Percentiles rank a stretch among this genome's conserved stretches.
Evolutionary conservation across 257 asterid species (phyloP).

Genomic region (Salvia hispanica): DNA sequence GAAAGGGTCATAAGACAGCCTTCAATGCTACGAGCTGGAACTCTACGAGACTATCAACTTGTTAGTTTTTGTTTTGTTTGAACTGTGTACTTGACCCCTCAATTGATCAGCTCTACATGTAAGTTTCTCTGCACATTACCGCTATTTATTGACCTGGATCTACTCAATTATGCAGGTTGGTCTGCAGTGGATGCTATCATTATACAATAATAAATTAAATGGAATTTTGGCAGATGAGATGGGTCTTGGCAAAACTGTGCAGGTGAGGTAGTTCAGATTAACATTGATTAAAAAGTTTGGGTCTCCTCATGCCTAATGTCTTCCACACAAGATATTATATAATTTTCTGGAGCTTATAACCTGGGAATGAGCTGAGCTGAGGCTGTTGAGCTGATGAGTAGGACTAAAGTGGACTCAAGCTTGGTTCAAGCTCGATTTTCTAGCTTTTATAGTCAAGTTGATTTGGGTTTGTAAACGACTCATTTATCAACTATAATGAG

Average conservation of each 20-base stretch:
- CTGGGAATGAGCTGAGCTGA: not conserved
- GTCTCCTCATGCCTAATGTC: constrained; percentile 3
- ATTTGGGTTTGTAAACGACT: not conserved
- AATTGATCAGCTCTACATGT: constrained; percentile 26
- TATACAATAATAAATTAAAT: constrained; percentile 91
- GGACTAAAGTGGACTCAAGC: not conserved
- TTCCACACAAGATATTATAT: constrained; percentile 12
- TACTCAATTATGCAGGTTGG: constrained; percentile 77
- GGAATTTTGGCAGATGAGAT: constrained; percentile 99
- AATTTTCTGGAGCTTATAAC: constrained; percentile 11
- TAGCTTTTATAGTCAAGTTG: not conserved
- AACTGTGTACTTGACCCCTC: constrained; percentile 24
- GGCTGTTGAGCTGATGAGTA: not conserved
- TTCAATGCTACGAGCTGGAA: constrained; percentile 94
- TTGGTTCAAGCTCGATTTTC: not conserved
- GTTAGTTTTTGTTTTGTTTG: constrained; percentile 50
- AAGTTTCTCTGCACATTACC: constrained; percentile 23
- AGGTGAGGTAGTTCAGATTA: constrained; percentile 52
- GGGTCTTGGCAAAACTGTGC: constrained; percentile 99
- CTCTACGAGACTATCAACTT: constrained; percentile 94
- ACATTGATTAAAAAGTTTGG: constrained; percentile 20
- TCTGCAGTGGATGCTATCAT: constrained; percentile 99
- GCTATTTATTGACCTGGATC: constrained; percentile 24
- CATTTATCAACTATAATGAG: not conserved
- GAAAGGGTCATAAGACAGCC: constrained; percentile 96